Evolutionary conservation across 345 rosid genomes (phyloP).

Genomic region (Arabis hirsuta): DNA sequence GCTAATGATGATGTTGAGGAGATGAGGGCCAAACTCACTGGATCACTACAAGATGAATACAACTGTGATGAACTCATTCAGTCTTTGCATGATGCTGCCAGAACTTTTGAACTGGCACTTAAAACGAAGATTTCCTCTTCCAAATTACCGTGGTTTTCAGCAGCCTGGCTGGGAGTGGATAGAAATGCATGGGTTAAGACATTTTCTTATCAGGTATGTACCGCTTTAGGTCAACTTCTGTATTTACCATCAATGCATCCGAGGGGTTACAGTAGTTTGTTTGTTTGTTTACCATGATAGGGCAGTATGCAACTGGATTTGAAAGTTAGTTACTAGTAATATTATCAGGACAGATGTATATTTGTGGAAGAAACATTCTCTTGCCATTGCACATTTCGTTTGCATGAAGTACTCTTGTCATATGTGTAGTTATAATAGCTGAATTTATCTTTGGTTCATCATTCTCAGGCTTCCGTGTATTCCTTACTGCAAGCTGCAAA

Average conservation of each 20-base stretch:
- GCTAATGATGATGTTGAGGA: constrained; percentile 63
- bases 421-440: constrained; percentile 25
- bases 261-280: not conserved
- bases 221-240: not conserved
- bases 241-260: not conserved
- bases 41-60: constrained; percentile 69
- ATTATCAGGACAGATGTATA: not conserved
- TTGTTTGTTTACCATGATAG: not conserved
- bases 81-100: constrained; percentile 82
- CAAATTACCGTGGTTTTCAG: constrained; percentile 79
- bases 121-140: constrained; percentile 59
- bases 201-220: constrained; percentile 86
- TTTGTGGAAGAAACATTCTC: constrained; percentile 4
- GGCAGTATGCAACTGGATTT: not conserved
- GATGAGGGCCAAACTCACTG: constrained; percentile 66
- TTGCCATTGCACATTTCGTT: constrained; percentile 7
- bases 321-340: constrained; percentile 15
- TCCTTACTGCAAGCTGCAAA: constrained; percentile 87
- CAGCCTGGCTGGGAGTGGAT: constrained; percentile 87
- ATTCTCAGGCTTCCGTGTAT: constrained; percentile 79
- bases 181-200: constrained; percentile 86
- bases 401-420: constrained; percentile 12
- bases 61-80: constrained; percentile 80
- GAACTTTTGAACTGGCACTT: constrained; percentile 79
- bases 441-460: constrained; percentile 43